Evolutionary conservation across 2,329 filamentous ascomycete species (phyloP).

Genomic region (Alternaria burnsii): DNA sequence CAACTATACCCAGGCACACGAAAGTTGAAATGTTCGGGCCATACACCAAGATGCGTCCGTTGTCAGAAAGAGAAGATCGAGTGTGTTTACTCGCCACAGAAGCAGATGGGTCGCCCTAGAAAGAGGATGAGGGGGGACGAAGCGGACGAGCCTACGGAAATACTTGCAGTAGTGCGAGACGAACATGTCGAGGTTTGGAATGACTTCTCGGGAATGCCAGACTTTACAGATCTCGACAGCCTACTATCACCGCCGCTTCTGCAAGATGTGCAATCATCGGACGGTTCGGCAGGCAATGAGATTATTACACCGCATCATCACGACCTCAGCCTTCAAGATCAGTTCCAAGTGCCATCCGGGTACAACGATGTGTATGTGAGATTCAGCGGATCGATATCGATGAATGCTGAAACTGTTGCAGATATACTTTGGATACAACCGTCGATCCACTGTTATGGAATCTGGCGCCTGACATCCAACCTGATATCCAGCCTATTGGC

Average conservation of each 20-base stretch:
- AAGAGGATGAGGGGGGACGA: constrained; percentile 53
- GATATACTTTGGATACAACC: constrained; percentile 21
- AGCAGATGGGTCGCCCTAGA: constrained; percentile 61
- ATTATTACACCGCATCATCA: constrained; percentile 13
- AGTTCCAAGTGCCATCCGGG: constrained; percentile 9
- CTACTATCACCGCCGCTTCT: constrained; percentile 23
- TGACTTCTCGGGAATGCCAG: constrained; percentile 7
- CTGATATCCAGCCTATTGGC: neutral
- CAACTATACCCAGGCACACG: constrained; percentile 49
- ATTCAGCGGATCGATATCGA: neutral
- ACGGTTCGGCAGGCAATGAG: constrained; percentile 9
- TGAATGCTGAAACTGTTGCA: constrained; percentile 7
- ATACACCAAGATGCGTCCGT: constrained; percentile 53
- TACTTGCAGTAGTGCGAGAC: constrained; percentile 7
- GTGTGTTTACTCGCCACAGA: constrained; percentile 59
- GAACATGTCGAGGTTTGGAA: constrained; percentile 8
- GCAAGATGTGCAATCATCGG: constrained; percentile 7
- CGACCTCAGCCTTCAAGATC: constrained; percentile 13
- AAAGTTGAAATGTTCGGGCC: constrained; percentile 60
- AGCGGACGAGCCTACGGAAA: constrained; percentile 7
- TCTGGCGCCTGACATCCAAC: constrained; percentile 6
- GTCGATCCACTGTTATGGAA: constrained; percentile 44
- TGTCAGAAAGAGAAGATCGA: constrained; percentile 53
- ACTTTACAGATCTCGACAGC: constrained; percentile 20
- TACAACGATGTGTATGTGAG: constrained; percentile 25